Evolutionary conservation across 2,329 filamentous ascomycete genomes (phyloP), one percentile per base, ranked within the genome.

Genomic region (Colletotrichum tamarilloi): DNA sequence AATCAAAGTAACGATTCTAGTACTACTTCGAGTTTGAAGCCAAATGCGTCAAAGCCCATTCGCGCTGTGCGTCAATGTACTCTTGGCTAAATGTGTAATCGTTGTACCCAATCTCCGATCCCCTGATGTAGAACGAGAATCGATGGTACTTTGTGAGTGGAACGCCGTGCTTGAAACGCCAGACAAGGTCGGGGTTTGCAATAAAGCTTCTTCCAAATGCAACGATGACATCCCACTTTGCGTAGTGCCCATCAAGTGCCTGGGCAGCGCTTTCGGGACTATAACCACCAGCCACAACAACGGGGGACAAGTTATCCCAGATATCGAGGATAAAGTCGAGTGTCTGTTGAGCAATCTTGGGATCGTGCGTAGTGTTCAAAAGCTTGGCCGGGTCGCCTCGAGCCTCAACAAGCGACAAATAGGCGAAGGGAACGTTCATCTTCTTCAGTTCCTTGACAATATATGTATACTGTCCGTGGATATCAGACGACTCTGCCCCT

Each of bases 331-430:
- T 75, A 55, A 79, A 80, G n/a, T 81, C 78, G 4, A 80, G 76
- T 0, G 77, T 79, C 60, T 8, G 49, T 35, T 69, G 46, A n/a
- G 32, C 81, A 2, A n/a, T 57, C 14, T 81, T 74, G 62, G 85
- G 82, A 3, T 79, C 77, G 67, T 79, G 81, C 12, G 84, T 84
- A 11, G 82, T 78, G 16, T 89, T 81, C 35, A 65, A n/a, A 1
- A 69, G 52, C 62, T 65, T 69, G 2, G 52, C 73, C 4, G 76
- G 76, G 35, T 79, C 77, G 19, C 79, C 79, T 0, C 75, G 72
- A 2, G 78, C 77, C 69, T 81, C 79, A 3, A 81, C 78, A 0
- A 81, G 66, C 0, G 78, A 79, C 6, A 81, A 60, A 19, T 81
- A 80, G 1, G 79, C 79, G 0, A 81, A 67, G 22, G 74, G 75